Conservation (phyloP, 192 early-diverging fungal genomes). For the Pilaira anomala region DNA sequence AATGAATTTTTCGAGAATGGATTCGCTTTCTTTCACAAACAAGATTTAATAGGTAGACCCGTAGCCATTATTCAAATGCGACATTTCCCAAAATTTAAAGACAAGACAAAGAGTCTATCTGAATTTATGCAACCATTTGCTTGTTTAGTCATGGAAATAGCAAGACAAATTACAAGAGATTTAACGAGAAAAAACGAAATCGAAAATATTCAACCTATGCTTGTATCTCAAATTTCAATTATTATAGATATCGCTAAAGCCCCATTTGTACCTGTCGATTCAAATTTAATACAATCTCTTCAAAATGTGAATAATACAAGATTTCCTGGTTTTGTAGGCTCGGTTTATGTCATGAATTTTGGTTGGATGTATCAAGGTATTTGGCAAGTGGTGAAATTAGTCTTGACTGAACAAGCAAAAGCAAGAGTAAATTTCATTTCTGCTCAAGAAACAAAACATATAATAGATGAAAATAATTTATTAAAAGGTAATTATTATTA, state of each 20-base stretch:
- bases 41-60: constrained; percentile 36
- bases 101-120: constrained; percentile 8
- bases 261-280: constrained; percentile 27
- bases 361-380: constrained; percentile 44
- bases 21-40: constrained; percentile 41
- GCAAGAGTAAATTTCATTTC: constrained; percentile 33
- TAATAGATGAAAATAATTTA: constrained; percentile 30
- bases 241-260: constrained; percentile 31
- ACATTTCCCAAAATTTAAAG: constrained; percentile 29
- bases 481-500: constrained; percentile 24
- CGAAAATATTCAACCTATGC: neutral
- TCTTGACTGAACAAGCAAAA: constrained; percentile 37
- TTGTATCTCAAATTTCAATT: constrained; percentile 30
- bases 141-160: constrained; percentile 42
- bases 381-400: constrained; percentile 41
- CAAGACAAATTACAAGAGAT: constrained; percentile 38
- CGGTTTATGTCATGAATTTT: constrained; percentile 42
- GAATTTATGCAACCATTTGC: constrained; percentile 35
- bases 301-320: constrained; percentile 18
- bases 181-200: constrained; percentile 26
- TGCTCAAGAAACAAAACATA: constrained; percentile 19
- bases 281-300: constrained; percentile 19
- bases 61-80: constrained; percentile 37
- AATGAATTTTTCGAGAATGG: constrained; percentile 28
- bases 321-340: constrained; percentile 26